These are phyloP conservation scores for Aspergillus texensis DNA, from an alignment of 2,329 filamentous ascomycete genomes.

Conservation along the genomic window DNA sequence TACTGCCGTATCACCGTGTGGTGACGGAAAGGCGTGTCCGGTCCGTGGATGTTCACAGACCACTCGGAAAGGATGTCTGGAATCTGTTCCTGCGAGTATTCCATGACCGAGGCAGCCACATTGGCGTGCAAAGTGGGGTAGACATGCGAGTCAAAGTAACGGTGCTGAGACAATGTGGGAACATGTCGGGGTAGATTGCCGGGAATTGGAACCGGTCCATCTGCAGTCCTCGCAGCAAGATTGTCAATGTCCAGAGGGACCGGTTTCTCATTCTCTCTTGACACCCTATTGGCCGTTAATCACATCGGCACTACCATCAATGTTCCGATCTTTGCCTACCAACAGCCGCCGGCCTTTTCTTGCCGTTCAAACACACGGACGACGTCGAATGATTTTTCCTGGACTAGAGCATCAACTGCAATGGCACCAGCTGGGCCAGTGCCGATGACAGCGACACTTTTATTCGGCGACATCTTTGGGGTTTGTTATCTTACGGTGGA, in stretches of 20 bases:
- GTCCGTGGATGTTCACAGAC: constrained; percentile 55
- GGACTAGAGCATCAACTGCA: constrained; percentile 60
- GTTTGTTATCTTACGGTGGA: not conserved
- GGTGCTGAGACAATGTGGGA: constrained; percentile 47
- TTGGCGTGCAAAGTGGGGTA: constrained; percentile 70
- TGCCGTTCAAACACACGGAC: constrained; percentile 66
- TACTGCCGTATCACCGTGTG: constrained; percentile 61
- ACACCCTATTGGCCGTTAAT: constrained; percentile 28
- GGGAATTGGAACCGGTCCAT: constrained; percentile 53
- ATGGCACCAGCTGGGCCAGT: constrained; percentile 64
- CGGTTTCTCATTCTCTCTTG: constrained; percentile 39
- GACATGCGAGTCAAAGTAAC: constrained; percentile 61
- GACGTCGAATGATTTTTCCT: constrained; percentile 61
- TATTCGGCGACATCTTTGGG: constrained; percentile 22
- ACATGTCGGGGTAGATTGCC: constrained; percentile 50
- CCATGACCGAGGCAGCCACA: constrained; percentile 62
- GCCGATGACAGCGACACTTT: constrained; percentile 62
- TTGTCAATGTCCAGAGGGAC: constrained; percentile 49
- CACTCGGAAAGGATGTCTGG: constrained; percentile 46
- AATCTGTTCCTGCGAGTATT: constrained; percentile 61
- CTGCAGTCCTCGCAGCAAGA: constrained; percentile 54
- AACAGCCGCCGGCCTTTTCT: constrained; percentile 62
- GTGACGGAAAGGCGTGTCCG: constrained; percentile 63
- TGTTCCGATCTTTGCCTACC: constrained; percentile 45
- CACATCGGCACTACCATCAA: not conserved